Base-by-base conservation (phyloP, 345 rosid genomes). In the Gossypium longicalyx region DNA sequence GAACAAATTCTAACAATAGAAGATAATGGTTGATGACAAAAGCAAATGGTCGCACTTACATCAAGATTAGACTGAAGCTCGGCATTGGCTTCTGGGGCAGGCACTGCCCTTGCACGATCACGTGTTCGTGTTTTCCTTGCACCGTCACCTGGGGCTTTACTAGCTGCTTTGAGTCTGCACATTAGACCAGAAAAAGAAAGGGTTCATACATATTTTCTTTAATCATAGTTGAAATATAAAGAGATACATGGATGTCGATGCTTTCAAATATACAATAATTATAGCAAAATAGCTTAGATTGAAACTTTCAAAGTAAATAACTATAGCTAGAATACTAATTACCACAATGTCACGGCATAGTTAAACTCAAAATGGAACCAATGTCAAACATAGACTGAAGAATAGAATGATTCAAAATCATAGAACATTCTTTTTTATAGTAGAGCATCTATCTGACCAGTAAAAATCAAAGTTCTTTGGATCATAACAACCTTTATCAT, bases 11-110 rank as follows among this genome's bases (percentile, higher is more conserved):
- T 51, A 68, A 56, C 67, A 43, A 47, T 34, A 48, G 65, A 48
- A 66, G 25, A 56, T 49, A 61, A 27, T 45, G 22, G 45, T 56
- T 48, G 68, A 47, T n/a, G 19, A 49, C 6, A 48, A 48, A 48
- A 68, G 56, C 17, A n/a, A 48, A 68, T 19, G 11, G 34, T 63
- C 5, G 54, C 53, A 65, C 92, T 73, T 90, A 93, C 99, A 83
- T 95, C 98, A 49, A 95, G 77, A 80, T 95, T 95, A 70, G 92
- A 82, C 69, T 89, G 96, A 84, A 91, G 85, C 80, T 95, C 98
- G 2, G 98, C 98, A 84, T 95, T 95, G 78, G 99, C 98, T 80
- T 89, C 99, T 12, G 94, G 97, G 72, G 93, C 97, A 41, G 89
- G 84, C 75, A 80, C 29, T 74, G 81, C 87, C 82, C 95, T 85